These are phyloP conservation scores for Ceriops decandra DNA, from an alignment of 345 rosid genomes.

Conservation along the genomic window DNA sequence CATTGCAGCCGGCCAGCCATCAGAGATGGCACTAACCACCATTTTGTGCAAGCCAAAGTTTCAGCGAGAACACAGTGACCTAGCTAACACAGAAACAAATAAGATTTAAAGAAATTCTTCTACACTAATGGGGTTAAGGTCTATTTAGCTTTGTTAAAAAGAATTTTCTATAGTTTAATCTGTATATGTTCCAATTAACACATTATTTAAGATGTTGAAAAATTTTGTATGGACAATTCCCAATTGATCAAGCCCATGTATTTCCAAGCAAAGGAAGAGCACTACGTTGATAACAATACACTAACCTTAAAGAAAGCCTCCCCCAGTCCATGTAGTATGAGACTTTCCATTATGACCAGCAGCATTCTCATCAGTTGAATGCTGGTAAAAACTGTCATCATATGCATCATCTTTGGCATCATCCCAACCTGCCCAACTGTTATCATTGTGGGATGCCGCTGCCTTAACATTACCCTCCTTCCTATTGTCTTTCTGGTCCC, in stretches of 20 bases:
- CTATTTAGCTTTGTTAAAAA: too few relatives aligned
- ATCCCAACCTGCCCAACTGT: slow-evolving; percentile 93
- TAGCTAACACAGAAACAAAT: slow-evolving; percentile 6
- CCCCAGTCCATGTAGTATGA: slow-evolving; percentile 76
- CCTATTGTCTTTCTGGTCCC: slow-evolving; percentile 61
- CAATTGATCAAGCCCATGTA: too few relatives aligned
- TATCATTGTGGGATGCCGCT: slow-evolving; percentile 42
- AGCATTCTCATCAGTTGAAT: slow-evolving; percentile 45
- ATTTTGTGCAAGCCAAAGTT: slow-evolving; percentile 7
- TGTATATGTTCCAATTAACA: too few relatives aligned
- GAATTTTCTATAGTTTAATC: too few relatives aligned
- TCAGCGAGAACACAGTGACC: slow-evolving; percentile 14
- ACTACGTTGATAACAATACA: background rate
- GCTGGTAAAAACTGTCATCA: slow-evolving; percentile 50
- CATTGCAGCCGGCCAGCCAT: slow-evolving; percentile 1
- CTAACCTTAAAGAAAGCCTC: slow-evolving; percentile 73
- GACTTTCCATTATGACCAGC: slow-evolving; percentile 62
- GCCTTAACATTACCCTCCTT: slow-evolving; percentile 45
- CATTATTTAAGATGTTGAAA: too few relatives aligned
- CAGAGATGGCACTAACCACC: slow-evolving; percentile 1
- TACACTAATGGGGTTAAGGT: background rate
- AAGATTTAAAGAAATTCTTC: background rate
- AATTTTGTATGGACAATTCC: too few relatives aligned
- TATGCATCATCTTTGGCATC: slow-evolving; percentile 75
- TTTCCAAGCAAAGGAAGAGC: background rate